Evolutionary conservation across 768 basidiomycete genomes (phyloP), one percentile per base, ranked within the genome.

Genomic region (Hirschioporus abietinus): DNA sequence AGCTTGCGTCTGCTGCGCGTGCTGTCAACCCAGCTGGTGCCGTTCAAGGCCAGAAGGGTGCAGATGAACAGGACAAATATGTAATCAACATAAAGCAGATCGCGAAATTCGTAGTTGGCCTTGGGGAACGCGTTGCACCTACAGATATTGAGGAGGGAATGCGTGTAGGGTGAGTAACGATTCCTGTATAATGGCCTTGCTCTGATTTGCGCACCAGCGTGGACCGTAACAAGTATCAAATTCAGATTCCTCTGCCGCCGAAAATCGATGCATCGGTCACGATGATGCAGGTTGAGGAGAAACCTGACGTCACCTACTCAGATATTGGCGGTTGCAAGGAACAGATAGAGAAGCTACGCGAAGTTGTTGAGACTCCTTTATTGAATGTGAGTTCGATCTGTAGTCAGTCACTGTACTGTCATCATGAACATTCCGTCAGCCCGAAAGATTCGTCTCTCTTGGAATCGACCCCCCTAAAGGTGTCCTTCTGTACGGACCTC

Each of bases 101-200:
- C 74, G 97, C 97, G 9, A 99, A 99, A 79, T 99, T 98, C 75
- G 97, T 99, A 10, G 97, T 99, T 58, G 97, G 95, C 23, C 80
- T 99, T 5, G 96, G 95, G 23, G 97, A 99, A 71, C 90, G 95
- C 58, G 95, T 99, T 1, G 93, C 97, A 25, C 93, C 95, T 12
- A 97, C 96, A 1, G 97, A 99, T 80, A 95, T 99, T 64, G 97
- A 99, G 77, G 97, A 99, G 81, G 97, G 97, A n/a, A 99, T 99
- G 97, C 90, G 97, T 65, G 97, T 99, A 57, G 97, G 96, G 96
- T 98, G 74, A 74, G 93, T 81, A 15, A 26, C 65, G 57, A 3
- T 15, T 57, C 52, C 20, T 20, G 35, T 17, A 7, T 9, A 52
- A 30, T 25, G 30, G n/a, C 63, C 24, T 15, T 61, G 60, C 7